phyloP scores from a whole-genome alignment of 164 flowering plant species.

The Warburgia ugandensis region DNA sequence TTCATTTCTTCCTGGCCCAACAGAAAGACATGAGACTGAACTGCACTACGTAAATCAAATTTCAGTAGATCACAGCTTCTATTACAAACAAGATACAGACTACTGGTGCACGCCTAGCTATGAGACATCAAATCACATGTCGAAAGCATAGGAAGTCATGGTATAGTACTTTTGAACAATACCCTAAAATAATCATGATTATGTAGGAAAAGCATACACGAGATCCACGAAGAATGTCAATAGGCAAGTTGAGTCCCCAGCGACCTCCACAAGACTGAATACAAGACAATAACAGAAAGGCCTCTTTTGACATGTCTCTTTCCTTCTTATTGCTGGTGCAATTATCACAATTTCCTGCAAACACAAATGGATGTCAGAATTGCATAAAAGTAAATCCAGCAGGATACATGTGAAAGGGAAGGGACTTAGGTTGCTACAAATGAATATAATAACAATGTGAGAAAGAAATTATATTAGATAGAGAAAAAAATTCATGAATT shows the following conservation, averaged over 20 bases:
- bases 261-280: conserved; percentile 40
- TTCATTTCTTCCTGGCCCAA: too few species aligned
- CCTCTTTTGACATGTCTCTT: conserved; percentile 46
- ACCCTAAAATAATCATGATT: neutral
- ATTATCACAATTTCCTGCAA: conserved; percentile 56
- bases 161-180: neutral
- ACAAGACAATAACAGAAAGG: conserved; percentile 42
- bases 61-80: too few species aligned
- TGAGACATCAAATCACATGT: neutral
- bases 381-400: neutral
- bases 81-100: too few species aligned
- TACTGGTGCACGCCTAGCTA: too few species aligned
- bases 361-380: neutral
- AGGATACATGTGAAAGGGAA: neutral
- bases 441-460: neutral
- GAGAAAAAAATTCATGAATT: too few species aligned
- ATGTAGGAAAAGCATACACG: conserved; percentile 29
- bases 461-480: neutral
- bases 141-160: neutral
- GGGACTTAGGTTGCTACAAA: neutral
- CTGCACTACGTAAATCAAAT: too few species aligned
- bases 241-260: conserved; percentile 55
- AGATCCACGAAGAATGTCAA: conserved; percentile 63
- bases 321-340: conserved; percentile 37
- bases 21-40: too few species aligned